Evolutionary conservation across 2,329 filamentous ascomycete genomes (phyloP).

Genomic region (Pyrenophora teres): DNA sequence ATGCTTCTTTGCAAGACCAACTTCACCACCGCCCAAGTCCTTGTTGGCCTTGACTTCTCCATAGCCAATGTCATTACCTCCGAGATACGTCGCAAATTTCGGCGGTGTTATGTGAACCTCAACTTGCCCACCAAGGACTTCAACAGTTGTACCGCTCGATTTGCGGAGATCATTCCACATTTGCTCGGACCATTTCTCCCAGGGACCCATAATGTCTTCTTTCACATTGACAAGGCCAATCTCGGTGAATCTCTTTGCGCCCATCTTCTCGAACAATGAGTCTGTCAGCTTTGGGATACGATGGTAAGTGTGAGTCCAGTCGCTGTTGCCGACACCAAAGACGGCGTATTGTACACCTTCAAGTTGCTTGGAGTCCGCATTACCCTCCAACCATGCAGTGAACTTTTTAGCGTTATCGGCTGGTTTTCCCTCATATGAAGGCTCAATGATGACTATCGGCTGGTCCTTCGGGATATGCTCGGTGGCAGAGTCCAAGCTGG

Average conservation of each 20-base stretch:
- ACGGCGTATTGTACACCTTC: slow-evolving; percentile 65
- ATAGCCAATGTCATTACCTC: slow-evolving; percentile 9
- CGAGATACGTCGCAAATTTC: slow-evolving; percentile 11
- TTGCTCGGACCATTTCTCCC: slow-evolving; percentile 10
- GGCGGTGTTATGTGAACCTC: slow-evolving; percentile 6
- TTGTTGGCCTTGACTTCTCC: slow-evolving; percentile 31
- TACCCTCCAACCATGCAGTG: slow-evolving; percentile 65
- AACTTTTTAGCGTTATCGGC: slow-evolving; percentile 74
- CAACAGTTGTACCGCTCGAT: slow-evolving; percentile 5
- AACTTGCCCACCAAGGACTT: slow-evolving; percentile 4
- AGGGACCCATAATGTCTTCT: slow-evolving; percentile 10
- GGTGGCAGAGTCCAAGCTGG: slow-evolving; percentile 66
- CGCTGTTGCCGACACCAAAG: slow-evolving; percentile 69
- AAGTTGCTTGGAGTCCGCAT: slow-evolving; percentile 56
- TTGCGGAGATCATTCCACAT: slow-evolving; percentile 9
- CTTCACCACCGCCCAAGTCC: slow-evolving; percentile 13
- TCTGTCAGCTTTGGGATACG: slow-evolving; percentile 68
- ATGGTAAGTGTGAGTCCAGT: slow-evolving; percentile 67
- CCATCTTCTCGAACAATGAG: slow-evolving; percentile 56
- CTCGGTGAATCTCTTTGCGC: slow-evolving; percentile 45
- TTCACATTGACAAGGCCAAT: slow-evolving; percentile 11
- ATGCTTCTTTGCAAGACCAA: slow-evolving; percentile 10
- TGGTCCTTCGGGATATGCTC: slow-evolving; percentile 63
- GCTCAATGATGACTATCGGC: slow-evolving; percentile 69
- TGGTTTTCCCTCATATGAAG: slow-evolving; percentile 75